Evolutionary conservation across 1,139 yeast genomes (phyloP).

Genomic region (Kodamaea arcana): DNA sequence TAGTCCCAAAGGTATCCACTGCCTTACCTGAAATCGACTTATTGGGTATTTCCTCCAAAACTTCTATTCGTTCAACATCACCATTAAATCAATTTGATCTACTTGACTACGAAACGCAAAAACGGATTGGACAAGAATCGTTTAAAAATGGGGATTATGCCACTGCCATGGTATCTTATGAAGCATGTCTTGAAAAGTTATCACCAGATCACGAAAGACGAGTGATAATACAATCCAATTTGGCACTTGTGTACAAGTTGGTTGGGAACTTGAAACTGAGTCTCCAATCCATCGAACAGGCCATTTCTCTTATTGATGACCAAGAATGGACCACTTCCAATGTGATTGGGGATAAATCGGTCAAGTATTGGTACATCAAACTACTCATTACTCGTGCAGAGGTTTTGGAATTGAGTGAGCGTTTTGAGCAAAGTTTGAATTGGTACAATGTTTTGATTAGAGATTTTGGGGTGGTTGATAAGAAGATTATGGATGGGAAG

Average conservation of each 20-base stretch:
- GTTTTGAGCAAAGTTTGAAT: slow-evolving; percentile 57
- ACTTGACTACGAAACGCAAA: slow-evolving; percentile 53
- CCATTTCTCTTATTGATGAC: slow-evolving; percentile 53
- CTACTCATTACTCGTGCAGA: slow-evolving; percentile 73
- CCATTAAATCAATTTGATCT: slow-evolving; percentile 41
- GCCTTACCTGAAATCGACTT: slow-evolving; percentile 8
- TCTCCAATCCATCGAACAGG: slow-evolving; percentile 50
- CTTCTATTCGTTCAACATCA: slow-evolving; percentile 11
- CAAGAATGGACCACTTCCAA: slow-evolving; percentile 20
- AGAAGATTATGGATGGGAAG: slow-evolving; percentile 72
- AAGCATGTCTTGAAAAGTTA: slow-evolving; percentile 55
- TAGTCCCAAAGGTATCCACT: neutral
- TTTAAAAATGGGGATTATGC: slow-evolving; percentile 82
- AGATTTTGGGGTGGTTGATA: slow-evolving; percentile 59
- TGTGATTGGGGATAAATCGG: slow-evolving; percentile 47
- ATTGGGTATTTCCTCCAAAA: slow-evolving; percentile 11
- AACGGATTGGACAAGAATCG: slow-evolving; percentile 56
- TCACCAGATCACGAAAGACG: slow-evolving; percentile 66
- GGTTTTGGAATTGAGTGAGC: slow-evolving; percentile 74
- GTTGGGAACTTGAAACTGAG: slow-evolving; percentile 72
- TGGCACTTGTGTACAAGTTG: slow-evolving; percentile 66
- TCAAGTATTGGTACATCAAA: slow-evolving; percentile 72
- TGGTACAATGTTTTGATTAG: slow-evolving; percentile 60
- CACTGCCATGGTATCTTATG: slow-evolving; percentile 58
- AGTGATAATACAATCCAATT: slow-evolving; percentile 69